phyloP scores from a whole-genome alignment of 768 basidiomycete species.

The Nidularia sp. region DNA sequence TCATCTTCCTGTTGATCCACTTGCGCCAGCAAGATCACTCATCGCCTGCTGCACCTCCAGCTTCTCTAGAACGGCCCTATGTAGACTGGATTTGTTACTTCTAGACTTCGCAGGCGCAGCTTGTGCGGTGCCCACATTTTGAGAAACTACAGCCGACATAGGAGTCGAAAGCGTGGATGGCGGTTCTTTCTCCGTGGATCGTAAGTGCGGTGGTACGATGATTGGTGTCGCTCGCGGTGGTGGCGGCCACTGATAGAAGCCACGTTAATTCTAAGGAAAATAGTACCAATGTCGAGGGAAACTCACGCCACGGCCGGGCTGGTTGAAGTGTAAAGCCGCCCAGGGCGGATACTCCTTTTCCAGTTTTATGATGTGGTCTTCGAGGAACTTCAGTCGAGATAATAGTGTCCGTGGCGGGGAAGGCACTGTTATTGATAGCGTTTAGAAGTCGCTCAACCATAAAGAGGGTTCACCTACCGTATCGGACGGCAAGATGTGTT shows the following conservation, averaged over 20 bases:
- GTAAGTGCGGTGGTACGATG: constrained; percentile 68
- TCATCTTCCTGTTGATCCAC: no score
- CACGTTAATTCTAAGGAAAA: not conserved
- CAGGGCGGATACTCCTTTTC: constrained; percentile 85
- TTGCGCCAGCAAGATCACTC: constrained; percentile 32
- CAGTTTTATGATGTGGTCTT: constrained; percentile 71
- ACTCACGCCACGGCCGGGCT: constrained; percentile 76
- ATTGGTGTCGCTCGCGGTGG: constrained; percentile 76
- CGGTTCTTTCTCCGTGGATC: constrained; percentile 13
- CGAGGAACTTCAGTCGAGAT: constrained; percentile 62
- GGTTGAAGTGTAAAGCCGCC: constrained; percentile 87
- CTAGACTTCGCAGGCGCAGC: constrained; percentile 21
- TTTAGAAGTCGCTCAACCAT: not conserved
- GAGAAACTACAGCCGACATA: constrained; percentile 1
- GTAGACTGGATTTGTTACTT: constrained; percentile 58
- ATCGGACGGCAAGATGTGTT: constrained; percentile 66
- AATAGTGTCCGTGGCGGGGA: constrained; percentile 62
- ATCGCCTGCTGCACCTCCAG: constrained; percentile 73
- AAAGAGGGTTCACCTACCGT: constrained; percentile 42
- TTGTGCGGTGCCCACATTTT: not conserved
- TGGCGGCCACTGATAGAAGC: constrained; percentile 65
- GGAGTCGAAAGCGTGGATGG: not conserved
- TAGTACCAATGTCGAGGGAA: constrained; percentile 2
- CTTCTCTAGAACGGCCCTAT: constrained; percentile 70
- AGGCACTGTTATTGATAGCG: constrained; percentile 47